Percentiles rank a stretch among this genome's conserved stretches.
Evolutionary conservation across 441 rosid species (phyloP).

Genomic region (Arabidopsis lyrata): DNA sequence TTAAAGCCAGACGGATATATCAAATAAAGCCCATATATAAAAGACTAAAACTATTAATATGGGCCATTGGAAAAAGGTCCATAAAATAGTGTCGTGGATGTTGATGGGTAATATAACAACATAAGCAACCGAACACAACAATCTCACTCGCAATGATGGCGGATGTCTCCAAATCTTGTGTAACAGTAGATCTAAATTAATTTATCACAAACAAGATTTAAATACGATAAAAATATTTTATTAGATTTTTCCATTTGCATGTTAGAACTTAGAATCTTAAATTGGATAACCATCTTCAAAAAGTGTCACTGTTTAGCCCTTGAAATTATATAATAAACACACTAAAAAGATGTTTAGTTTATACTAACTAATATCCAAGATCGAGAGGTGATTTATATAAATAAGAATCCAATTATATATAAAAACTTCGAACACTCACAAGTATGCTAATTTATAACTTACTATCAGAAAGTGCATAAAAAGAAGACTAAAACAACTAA

Average conservation of each 20-base stretch:
- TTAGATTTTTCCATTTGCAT: not conserved
- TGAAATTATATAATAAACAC: not conserved
- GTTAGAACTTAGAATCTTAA: not conserved
- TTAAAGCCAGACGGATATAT: not conserved
- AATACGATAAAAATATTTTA: not conserved
- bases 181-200: not conserved
- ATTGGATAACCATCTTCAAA: not conserved
- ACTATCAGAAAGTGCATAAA: not conserved
- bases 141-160: not conserved
- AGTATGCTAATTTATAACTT: not conserved
- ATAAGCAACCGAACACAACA: not conserved
- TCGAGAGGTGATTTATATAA: not conserved
- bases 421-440: not conserved
- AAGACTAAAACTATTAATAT: not conserved
- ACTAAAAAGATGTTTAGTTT: not conserved
- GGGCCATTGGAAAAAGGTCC: not conserved
- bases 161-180: not conserved
- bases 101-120: not conserved
- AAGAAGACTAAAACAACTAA: not conserved
- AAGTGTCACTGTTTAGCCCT: not conserved
- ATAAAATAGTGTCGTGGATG: not conserved
- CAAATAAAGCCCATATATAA: conserved; percentile 1
- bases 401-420: not conserved
- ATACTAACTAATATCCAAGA: not conserved
- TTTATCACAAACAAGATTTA: not conserved